phyloP scores from a whole-genome alignment of 495 filamentous ascomycete genomes.

The Neurospora sp. region DNA sequence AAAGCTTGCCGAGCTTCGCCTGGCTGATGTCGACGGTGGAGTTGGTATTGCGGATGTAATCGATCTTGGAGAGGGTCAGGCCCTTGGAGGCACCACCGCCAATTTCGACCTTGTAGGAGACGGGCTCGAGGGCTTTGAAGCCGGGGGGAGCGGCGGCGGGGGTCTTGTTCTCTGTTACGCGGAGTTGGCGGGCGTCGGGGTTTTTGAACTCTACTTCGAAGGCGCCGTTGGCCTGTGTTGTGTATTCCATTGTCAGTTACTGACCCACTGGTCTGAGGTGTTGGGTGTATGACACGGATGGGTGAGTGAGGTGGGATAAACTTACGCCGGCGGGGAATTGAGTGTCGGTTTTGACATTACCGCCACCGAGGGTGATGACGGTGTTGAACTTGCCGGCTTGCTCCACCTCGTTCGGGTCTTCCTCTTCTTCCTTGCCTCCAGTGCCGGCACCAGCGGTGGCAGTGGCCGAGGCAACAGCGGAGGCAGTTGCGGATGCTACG shows the following conservation, averaged over 20 bases:
- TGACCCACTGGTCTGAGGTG: too few relatives aligned
- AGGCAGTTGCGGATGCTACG: not conserved
- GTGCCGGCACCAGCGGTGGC: not conserved
- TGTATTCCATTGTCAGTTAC: too few relatives aligned
- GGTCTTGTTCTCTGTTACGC: constrained; percentile 26
- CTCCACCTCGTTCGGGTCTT: constrained; percentile 17
- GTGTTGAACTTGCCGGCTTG: constrained; percentile 14
- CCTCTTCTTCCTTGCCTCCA: constrained; percentile 8
- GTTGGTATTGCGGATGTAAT: constrained; percentile 26
- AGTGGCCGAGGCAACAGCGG: not conserved
- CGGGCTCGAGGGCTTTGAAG: constrained; percentile 24
- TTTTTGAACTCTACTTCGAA: constrained; percentile 32
- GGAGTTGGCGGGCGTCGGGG: constrained; percentile 12
- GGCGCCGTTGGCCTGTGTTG: constrained; percentile 21
- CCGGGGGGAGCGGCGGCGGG: constrained; percentile 22
- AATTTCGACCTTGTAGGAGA: constrained; percentile 24
- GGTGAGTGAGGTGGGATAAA: not conserved
- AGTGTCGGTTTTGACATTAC: constrained; percentile 20
- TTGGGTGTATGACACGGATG: not conserved
- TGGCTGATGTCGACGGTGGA: constrained; percentile 23
- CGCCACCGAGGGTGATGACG: constrained; percentile 13
- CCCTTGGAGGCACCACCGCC: constrained; percentile 14
- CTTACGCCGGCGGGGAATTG: constrained; percentile 19
- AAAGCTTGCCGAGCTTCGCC: constrained; percentile 22
- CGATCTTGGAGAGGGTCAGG: constrained; percentile 29